A percentile compares a stretch with the other conserved stretches of the same genome.
Conservation (phyloP, 2,329 filamentous ascomycete genomes). For the Colletotrichum euphorbiae region DNA sequence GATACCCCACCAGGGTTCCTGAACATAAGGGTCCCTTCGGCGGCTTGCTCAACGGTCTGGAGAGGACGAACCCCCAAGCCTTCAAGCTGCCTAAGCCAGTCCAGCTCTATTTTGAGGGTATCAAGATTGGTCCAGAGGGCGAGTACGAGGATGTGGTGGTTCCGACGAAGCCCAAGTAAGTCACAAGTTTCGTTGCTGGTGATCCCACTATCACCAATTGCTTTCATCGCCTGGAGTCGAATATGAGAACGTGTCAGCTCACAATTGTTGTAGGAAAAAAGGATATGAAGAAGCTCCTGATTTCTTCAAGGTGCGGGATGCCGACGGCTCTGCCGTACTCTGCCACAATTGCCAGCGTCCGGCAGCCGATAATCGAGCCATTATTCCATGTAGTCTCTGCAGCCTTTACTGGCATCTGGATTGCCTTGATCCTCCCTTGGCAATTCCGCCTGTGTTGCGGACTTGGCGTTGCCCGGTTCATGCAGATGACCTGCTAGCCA, state of each 20-base stretch:
- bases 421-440: conserved; percentile 86
- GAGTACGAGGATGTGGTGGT: conserved; percentile 78
- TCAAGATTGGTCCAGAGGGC: conserved; percentile 80
- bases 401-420: conserved; percentile 89
- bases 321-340: conserved; percentile 79
- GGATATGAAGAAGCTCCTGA: conserved; percentile 73
- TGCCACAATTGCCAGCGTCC: conserved; percentile 81
- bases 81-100: conserved; percentile 79
- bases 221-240: not conserved
- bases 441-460: conserved; percentile 79
- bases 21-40: conserved; percentile 68
- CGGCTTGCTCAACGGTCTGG: conserved; percentile 71
- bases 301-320: conserved; percentile 75
- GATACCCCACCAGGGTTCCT: conserved; percentile 59
- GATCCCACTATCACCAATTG: conserved; percentile 3
- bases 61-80: conserved; percentile 76
- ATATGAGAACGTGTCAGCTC: conserved; percentile 43
- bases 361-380: conserved; percentile 72
- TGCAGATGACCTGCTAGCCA: conserved; percentile 77
- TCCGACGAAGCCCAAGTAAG: conserved; percentile 74
- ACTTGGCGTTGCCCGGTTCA: conserved; percentile 94
- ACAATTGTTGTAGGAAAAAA: conserved; percentile 58
- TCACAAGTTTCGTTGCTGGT: conserved; percentile 38
- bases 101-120: conserved; percentile 82
- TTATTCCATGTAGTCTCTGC: conserved; percentile 90